A percentile compares a stretch with the other conserved stretches of the same genome.
phyloP scores from a whole-genome alignment of 1,139 yeast species.

The Sugiyamaella neomexicana region DNA sequence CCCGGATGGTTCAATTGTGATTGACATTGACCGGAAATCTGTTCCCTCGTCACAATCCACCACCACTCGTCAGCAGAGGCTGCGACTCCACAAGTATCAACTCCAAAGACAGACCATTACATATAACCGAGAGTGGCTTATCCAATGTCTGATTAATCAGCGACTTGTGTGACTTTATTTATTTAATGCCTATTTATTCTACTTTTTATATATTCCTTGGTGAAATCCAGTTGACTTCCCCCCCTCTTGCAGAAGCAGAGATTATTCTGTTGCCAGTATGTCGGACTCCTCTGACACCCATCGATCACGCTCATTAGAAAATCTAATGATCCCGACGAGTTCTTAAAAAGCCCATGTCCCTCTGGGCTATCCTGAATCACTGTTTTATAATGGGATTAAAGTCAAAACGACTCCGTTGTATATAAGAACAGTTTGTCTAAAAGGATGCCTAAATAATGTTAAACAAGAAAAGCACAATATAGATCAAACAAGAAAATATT shows the following conservation, averaged over 20 bases:
- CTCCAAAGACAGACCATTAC: conserved; percentile 21
- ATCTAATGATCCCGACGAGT: conserved; percentile 50
- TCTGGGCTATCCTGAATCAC: conserved; percentile 49
- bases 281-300: conserved; percentile 61
- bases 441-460: conserved; percentile 20
- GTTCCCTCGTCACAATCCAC: not conserved
- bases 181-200: conserved; percentile 1
- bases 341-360: conserved; percentile 49
- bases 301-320: conserved; percentile 42
- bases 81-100: conserved; percentile 12
- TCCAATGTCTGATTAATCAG: conserved; percentile 39
- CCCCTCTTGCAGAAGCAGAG: too few relatives aligned
- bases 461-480: not conserved
- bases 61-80: conserved; percentile 1
- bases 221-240: not conserved
- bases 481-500: not conserved
- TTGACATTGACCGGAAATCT: conserved; percentile 4
- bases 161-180: conserved; percentile 31
- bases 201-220: not conserved
- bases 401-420: conserved; percentile 14
- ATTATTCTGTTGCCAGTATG: conserved; percentile 38
- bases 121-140: conserved; percentile 38
- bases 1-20: conserved; percentile 14
- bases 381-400: conserved; percentile 19
- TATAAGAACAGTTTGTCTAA: conserved; percentile 29